These are phyloP conservation scores for Linum tenue DNA, from an alignment of 345 rosid genomes.

Conservation along the genomic window DNA sequence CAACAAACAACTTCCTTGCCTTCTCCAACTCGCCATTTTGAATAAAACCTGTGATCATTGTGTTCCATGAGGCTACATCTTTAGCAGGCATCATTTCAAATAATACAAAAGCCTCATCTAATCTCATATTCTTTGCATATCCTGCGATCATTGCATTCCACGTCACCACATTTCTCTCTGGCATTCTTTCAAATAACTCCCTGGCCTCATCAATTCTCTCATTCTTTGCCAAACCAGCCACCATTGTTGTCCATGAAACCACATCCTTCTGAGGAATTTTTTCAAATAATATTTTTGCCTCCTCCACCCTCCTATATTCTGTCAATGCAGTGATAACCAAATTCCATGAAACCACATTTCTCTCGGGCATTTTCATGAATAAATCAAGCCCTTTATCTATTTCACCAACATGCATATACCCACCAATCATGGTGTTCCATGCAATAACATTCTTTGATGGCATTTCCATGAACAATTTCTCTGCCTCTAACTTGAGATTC, in stretches of 20 bases:
- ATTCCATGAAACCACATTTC: slow-evolving; percentile 62
- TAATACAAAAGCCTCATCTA: slow-evolving; percentile 45
- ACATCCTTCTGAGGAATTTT: slow-evolving; percentile 57
- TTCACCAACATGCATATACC: slow-evolving; percentile 39
- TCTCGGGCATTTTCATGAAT: slow-evolving; percentile 55
- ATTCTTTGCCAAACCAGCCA: slow-evolving; percentile 48
- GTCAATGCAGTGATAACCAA: slow-evolving; percentile 38
- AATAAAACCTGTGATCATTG: slow-evolving; percentile 58
- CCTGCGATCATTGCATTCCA: slow-evolving; percentile 80
- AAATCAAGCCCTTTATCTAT: slow-evolving; percentile 34
- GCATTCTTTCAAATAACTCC: slow-evolving; percentile 47
- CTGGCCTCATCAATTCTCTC: slow-evolving; percentile 60
- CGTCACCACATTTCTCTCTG: slow-evolving; percentile 47
- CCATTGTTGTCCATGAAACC: slow-evolving; percentile 58
- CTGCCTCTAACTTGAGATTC: slow-evolving; percentile 40
- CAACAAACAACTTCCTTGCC: slow-evolving; percentile 39
- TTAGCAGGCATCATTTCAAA: slow-evolving; percentile 51
- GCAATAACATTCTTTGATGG: slow-evolving; percentile 54
- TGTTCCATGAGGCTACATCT: slow-evolving; percentile 65
- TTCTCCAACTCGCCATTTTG: slow-evolving; percentile 35
- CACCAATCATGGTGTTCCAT: slow-evolving; percentile 73
- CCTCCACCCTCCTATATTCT: slow-evolving; percentile 48
- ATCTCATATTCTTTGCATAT: slow-evolving; percentile 44
- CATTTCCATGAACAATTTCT: slow-evolving; percentile 53
- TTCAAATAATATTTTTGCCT: slow-evolving; percentile 41